Evolutionary conservation across 2,329 filamentous ascomycete genomes (phyloP).

Genomic region (Trematosphaeria pertusa): DNA sequence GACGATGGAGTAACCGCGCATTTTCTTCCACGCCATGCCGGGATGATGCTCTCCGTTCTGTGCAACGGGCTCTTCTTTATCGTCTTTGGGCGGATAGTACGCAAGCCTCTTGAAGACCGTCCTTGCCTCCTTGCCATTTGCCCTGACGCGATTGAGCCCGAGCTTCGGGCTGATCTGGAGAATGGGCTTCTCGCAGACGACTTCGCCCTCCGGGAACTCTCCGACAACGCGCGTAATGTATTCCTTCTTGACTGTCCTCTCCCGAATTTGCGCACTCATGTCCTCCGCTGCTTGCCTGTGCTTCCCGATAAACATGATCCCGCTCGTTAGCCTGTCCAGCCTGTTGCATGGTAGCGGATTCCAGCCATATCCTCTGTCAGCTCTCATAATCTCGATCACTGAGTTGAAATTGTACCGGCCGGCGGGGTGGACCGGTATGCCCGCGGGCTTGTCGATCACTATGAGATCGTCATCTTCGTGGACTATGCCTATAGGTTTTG

Average conservation of each 20-base stretch:
- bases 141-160: constrained; percentile 90
- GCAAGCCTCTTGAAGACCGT: constrained; percentile 92
- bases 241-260: constrained; percentile 88
- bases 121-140: constrained; percentile 85
- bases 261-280: constrained; percentile 77
- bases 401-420: constrained; percentile 97
- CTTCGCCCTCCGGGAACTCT: constrained; percentile 87
- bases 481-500: constrained; percentile 78
- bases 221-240: constrained; percentile 92
- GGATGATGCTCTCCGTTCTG: constrained; percentile 29
- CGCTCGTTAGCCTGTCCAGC: constrained; percentile 91
- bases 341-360: constrained; percentile 82
- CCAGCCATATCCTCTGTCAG: constrained; percentile 68
- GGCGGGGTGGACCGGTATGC: constrained; percentile 92
- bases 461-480: constrained; percentile 94
- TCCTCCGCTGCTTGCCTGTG: constrained; percentile 78
- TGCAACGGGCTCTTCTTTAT: constrained; percentile 23
- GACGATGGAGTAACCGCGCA: constrained; percentile 88
- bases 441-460: constrained; percentile 95
- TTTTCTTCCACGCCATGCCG: constrained; percentile 58
- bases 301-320: constrained; percentile 98
- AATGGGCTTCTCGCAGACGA: constrained; percentile 93
- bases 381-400: constrained; percentile 89
- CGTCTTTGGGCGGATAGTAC: constrained; percentile 75
- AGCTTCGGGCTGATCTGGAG: constrained; percentile 94